Percentiles rank a stretch among this genome's conserved stretches.
These are phyloP conservation scores for Fragilariopsis cylindrus DNA, from an alignment of 108 stramenopile genomes.

Conservation along the genomic window DNA sequence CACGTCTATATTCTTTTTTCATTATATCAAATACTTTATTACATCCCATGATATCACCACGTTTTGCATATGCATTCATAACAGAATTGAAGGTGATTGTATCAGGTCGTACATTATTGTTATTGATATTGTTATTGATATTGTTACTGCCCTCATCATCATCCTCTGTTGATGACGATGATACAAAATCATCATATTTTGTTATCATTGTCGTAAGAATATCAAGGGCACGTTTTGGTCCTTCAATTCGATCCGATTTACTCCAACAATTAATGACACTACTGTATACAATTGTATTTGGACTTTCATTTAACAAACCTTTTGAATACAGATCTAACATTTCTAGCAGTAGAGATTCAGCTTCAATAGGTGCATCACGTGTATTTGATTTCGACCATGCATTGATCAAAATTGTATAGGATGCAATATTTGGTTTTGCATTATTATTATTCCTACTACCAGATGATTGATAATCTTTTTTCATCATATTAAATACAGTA, in stretches of 20 bases:
- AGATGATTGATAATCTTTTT: conserved; percentile 11
- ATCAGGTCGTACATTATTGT: conserved; percentile 23
- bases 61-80: conserved; percentile 54
- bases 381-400: conserved; percentile 31
- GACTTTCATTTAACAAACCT: conserved; percentile 25
- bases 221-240: not conserved
- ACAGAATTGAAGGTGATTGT: conserved; percentile 49
- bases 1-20: not conserved
- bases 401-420: conserved; percentile 40
- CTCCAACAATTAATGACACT: conserved; percentile 22
- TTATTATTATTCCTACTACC: conserved; percentile 5
- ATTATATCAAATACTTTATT: conserved; percentile 24
- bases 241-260: not conserved
- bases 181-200: not conserved
- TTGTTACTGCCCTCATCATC: too few species aligned
- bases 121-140: not conserved
- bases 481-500: conserved; percentile 34
- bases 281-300: conserved; percentile 44
- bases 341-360: conserved; percentile 34
- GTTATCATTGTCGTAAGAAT: not conserved
- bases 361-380: conserved; percentile 46
- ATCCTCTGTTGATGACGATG: too few species aligned
- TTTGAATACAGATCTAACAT: conserved; percentile 9
- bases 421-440: conserved; percentile 26
- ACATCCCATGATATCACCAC: conserved; percentile 26